Base-by-base conservation (phyloP, 1,139 yeast species). In the Hyphopichia buzzinii region DNA sequence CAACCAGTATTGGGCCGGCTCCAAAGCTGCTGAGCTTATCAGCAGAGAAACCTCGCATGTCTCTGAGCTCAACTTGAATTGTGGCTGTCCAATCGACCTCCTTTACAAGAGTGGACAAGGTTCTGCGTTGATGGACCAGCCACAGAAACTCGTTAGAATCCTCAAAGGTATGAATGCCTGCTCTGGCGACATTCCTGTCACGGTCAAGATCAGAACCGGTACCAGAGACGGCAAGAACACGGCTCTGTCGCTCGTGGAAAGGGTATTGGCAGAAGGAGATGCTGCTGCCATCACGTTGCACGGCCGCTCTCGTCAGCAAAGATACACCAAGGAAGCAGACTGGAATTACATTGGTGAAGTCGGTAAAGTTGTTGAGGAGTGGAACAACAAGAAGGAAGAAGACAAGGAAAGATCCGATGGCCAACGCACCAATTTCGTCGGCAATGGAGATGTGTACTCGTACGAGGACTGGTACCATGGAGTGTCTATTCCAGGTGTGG, bases 71-170 rank as follows among this genome's bases (percentile, higher is more conserved):
- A 94, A 92, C 56, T 73, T 92, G 52, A 92, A 92, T 62, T 84
- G 96, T 57, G 99, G 99, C 2, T 92, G 99, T 60, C 99, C 99
- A 12, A 92, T 92, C 49, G 98, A 94, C 57, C 71, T 94, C 48
- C 70, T 92, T 17, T 94, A 82, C 60, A 77, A 92, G 48, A 90
- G 86, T 55, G 99, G 99, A 22, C 95, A 95, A 46, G 98, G 99
- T 1, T 82, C 95, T 28, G 98, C 97, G 0, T 72, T 92, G 41
- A 68, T 92, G 74, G 97, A 89, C 45, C 89, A 86, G 54, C 95
- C 96, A 7, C 82, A 95, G 1, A 78, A 88, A 52, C 64, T 90
- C 61, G 59, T 84, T 31, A 74, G 95, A 46, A 81, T 89, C 50
- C 68, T 90, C 31, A 83, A 84, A 50, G 90, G 94, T 4, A 92